Evolutionary conservation across 139 green algal genomes (phyloP), one percentile per base, ranked within the genome.

Genomic region (Chlamydomonas sp.): DNA sequence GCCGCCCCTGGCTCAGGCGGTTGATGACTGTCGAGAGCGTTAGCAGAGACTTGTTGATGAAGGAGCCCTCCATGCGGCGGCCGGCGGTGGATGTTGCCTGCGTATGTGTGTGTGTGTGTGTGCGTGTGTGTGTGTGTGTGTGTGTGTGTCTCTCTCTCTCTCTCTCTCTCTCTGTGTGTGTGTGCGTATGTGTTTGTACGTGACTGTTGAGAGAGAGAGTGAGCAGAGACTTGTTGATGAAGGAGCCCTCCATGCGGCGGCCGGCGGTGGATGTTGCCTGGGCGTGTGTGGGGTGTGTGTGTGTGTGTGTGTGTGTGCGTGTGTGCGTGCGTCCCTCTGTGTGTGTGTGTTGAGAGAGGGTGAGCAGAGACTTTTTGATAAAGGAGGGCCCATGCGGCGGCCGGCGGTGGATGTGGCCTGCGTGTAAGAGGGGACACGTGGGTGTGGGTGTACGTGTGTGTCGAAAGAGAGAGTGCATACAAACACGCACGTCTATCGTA

Each of bases 281-380:
- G 2, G 54, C 20, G 54, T 63, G 54, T 16, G 13, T 33, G 54
- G 54, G 22, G 13, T 63, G 54, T 6, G 13, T 16, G 54, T 20
- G 29, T 20, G 13, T n/a, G n/a, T n/a, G n/a, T n/a, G n/a, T n/a
- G n/a, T n/a, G n/a, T n/a, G n/a, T n/a, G n/a, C n/a, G n/a, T n/a
- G n/a, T n/a, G n/a, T n/a, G n/a, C n/a, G n/a, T n/a, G n/a, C n/a
- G n/a, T n/a, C n/a, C n/a, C n/a, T n/a, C n/a, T n/a, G n/a, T n/a
- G n/a, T n/a, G 54, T 34, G 43, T 54, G 43, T 13, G 43, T 54
- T n/a, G n/a, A n/a, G n/a, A n/a, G n/a, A 98, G 86, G 0, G 92
- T 96, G 24, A 98, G 84, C 72, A 98, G 75, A 31, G 76, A 89
- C 75, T 94, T 94, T 81, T 98, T 98, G 85, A 98, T 98, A 85